Evolutionary conservation across 768 basidiomycete species (phyloP).

Genomic region (Trichaptum fuscoviolaceum): DNA sequence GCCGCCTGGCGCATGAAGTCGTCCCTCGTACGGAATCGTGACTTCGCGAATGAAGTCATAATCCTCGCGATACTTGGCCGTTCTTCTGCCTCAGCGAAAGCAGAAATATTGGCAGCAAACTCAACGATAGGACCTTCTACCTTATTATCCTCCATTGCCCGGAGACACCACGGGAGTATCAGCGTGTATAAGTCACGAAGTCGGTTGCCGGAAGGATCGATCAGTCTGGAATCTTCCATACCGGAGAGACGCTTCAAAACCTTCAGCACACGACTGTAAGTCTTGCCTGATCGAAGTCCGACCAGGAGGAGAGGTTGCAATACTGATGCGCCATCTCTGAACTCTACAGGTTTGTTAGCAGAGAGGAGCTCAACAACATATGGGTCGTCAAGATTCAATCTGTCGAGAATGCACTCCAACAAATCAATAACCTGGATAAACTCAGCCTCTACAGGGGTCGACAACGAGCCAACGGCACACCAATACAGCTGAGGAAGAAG

Average conservation of each 20-base stretch:
- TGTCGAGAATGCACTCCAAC: conserved; percentile 57
- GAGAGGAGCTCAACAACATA: conserved; percentile 64
- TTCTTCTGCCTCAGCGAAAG: conserved; percentile 66
- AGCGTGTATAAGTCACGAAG: conserved; percentile 79
- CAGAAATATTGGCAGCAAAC: conserved; percentile 70
- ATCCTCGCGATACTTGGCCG: conserved; percentile 79
- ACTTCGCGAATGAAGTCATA: conserved; percentile 84
- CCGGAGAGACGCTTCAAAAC: conserved; percentile 60
- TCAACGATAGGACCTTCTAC: conserved; percentile 54
- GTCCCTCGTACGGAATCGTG: conserved; percentile 85
- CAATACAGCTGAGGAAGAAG: conserved; percentile 84
- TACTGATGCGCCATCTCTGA: conserved; percentile 54
- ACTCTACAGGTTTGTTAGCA: conserved; percentile 62
- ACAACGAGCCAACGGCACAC: conserved; percentile 76
- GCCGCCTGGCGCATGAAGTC: conserved; percentile 92
- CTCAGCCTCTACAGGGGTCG: conserved; percentile 78
- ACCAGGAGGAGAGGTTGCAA: conserved; percentile 69
- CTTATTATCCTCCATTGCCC: conserved; percentile 63
- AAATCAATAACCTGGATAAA: conserved; percentile 64
- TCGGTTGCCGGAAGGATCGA: conserved; percentile 67
- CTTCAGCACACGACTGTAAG: conserved; percentile 59
- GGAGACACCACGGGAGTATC: conserved; percentile 84
- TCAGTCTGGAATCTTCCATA: conserved; percentile 54
- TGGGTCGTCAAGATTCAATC: conserved; percentile 66
- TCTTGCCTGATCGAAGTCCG: conserved; percentile 76